A percentile compares a stretch with the other conserved stretches of the same genome.
Conservation (phyloP, 1,284 basidiomycete genomes). For the Tremellales sp. region DNA sequence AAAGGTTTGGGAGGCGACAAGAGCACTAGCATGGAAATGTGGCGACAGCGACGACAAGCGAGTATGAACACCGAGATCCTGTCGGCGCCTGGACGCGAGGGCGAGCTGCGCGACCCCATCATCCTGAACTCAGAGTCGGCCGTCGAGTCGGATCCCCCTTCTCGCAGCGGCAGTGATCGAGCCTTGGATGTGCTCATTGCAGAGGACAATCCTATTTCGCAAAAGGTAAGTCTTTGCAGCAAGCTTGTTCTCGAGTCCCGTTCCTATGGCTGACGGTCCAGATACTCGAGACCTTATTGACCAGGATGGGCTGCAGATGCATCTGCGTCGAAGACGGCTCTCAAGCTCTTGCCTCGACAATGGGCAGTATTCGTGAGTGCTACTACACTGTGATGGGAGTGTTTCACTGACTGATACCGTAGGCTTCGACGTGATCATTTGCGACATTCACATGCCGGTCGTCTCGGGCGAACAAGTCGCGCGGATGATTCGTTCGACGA, state of each 20-base stretch:
- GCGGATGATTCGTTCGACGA: slow-evolving; percentile 48
- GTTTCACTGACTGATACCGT: neutral
- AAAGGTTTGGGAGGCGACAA: slow-evolving; percentile 54
- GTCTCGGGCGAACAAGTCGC: slow-evolving; percentile 49
- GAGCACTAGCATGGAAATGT: slow-evolving; percentile 31
- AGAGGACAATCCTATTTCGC: slow-evolving; percentile 95
- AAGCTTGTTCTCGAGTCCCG: slow-evolving; percentile 5
- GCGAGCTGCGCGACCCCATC: slow-evolving; percentile 6
- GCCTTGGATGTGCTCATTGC: slow-evolving; percentile 88
- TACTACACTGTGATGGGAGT: neutral
- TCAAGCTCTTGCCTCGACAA: slow-evolving; percentile 91
- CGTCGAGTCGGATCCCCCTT: neutral
- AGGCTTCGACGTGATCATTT: slow-evolving; percentile 54
- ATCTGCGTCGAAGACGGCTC: slow-evolving; percentile 93
- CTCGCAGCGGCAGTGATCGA: slow-evolving; percentile 52
- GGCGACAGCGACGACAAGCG: slow-evolving; percentile 25
- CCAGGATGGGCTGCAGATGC: slow-evolving; percentile 87
- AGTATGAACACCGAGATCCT: slow-evolving; percentile 14
- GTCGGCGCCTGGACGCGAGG: neutral
- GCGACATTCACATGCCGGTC: slow-evolving; percentile 49
- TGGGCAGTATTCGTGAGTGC: slow-evolving; percentile 87
- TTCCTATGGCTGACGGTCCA: slow-evolving; percentile 7
- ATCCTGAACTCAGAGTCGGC: slow-evolving; percentile 14
- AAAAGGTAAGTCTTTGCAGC: slow-evolving; percentile 53
- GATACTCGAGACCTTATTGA: slow-evolving; percentile 88